These are phyloP conservation scores for Apiotrichum montevideense DNA, from an alignment of 1,284 basidiomycete species.

Conservation along the genomic window DNA sequence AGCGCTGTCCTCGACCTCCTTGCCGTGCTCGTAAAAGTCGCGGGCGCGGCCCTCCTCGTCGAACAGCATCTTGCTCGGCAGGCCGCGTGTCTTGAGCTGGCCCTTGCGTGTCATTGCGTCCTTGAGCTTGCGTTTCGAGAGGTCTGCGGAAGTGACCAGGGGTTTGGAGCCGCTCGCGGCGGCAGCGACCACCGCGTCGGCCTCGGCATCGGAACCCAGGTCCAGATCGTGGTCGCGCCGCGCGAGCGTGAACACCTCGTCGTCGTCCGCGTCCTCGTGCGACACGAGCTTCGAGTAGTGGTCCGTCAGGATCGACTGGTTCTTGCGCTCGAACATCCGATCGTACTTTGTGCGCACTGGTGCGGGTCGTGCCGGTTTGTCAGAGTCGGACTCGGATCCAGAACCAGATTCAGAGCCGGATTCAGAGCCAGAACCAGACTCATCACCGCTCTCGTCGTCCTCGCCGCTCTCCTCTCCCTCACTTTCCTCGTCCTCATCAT, in stretches of 20 bases:
- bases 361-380: neutral
- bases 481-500: slow-evolving; percentile 18
- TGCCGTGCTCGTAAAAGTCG: slow-evolving; percentile 68
- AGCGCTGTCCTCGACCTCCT: slow-evolving; percentile 60
- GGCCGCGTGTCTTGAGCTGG: slow-evolving; percentile 58
- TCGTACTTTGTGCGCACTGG: slow-evolving; percentile 89
- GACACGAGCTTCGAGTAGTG: slow-evolving; percentile 88
- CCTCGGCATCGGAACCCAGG: slow-evolving; percentile 41
- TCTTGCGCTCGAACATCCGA: slow-evolving; percentile 95
- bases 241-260: slow-evolving; percentile 90
- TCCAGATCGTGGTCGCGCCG: slow-evolving; percentile 76
- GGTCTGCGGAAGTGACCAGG: slow-evolving; percentile 41
- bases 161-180: slow-evolving; percentile 15
- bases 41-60: slow-evolving; percentile 76
- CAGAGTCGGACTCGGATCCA: slow-evolving; percentile 5
- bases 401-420: neutral
- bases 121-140: slow-evolving; percentile 62
- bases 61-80: slow-evolving; percentile 64
- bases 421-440: neutral
- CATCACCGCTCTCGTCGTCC: slow-evolving; percentile 20
- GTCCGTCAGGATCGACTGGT: slow-evolving; percentile 85
- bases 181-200: slow-evolving; percentile 18
- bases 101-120: slow-evolving; percentile 72
- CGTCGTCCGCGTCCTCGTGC: slow-evolving; percentile 56
- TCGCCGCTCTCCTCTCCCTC: slow-evolving; percentile 22